Conservation (phyloP, 306 rosid genomes). For the Dalbergia cultrata region DNA sequence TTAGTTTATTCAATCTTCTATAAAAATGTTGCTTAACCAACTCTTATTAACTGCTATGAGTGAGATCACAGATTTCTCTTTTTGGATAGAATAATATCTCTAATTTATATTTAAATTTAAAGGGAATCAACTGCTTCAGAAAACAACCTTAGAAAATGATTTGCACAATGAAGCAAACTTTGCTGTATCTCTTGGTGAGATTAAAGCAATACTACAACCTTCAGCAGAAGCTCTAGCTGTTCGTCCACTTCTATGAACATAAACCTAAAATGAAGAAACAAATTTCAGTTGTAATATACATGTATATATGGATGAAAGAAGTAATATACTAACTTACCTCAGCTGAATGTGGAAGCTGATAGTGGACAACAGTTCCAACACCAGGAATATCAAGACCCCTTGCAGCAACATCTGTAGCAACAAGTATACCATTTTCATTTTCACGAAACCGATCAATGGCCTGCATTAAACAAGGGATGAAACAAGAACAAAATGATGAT, state of each 20-base stretch:
- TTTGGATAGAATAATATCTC: neutral
- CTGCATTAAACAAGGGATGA: conserved; percentile 53
- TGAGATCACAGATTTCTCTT: neutral
- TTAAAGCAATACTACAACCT: conserved; percentile 95
- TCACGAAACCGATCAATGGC: conserved; percentile 88
- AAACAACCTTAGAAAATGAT: conserved; percentile 87
- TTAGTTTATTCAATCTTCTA: conserved; percentile 8
- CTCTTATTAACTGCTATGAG: conserved; percentile 14
- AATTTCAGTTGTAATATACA: conserved; percentile 29
- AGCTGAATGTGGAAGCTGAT: conserved; percentile 98
- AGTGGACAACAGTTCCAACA: conserved; percentile 93
- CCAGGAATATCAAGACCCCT: conserved; percentile 96
- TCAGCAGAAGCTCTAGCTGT: conserved; percentile 98
- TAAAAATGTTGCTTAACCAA: conserved; percentile 20
- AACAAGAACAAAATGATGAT: conserved; percentile 2
- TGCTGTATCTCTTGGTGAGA: conserved; percentile 81
- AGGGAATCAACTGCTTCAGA: neutral
- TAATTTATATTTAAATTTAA: conserved; percentile 27
- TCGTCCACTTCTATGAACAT: conserved; percentile 99
- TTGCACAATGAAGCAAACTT: conserved; percentile 90
- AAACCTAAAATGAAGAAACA: conserved; percentile 64
- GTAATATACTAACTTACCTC: conserved; percentile 62
- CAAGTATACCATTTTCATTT: conserved; percentile 76
- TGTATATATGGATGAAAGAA: conserved; percentile 39
- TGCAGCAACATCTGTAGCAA: conserved; percentile 96